Evolutionary conservation across 306 rosid genomes (phyloP).

Genomic region (Cucumis cinereus): DNA sequence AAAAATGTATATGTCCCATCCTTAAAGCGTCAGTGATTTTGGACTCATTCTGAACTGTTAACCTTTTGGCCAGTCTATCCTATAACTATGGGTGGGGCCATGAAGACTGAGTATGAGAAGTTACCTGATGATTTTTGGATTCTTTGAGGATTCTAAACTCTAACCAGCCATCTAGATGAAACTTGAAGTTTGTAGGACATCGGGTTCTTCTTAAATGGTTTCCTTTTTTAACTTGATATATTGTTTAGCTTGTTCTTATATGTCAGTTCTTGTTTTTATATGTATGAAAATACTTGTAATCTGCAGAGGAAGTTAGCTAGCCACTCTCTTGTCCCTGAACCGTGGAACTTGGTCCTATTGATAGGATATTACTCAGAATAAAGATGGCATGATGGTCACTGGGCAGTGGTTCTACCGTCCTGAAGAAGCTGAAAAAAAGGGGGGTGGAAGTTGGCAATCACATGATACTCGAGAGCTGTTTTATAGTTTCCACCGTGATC

Average conservation of each 20-base stretch:
- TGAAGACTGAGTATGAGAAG: background rate
- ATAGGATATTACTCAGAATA: conserved; percentile 60
- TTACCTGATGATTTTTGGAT: background rate
- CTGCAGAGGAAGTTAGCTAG: conserved; percentile 12
- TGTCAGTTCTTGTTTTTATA: conserved; percentile 6
- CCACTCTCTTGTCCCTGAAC: conserved; percentile 9
- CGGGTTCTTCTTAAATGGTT: background rate
- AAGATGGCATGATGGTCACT: conserved; percentile 53
- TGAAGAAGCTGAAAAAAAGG: conserved; percentile 83
- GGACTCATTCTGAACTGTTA: background rate
- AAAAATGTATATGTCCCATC: no score
- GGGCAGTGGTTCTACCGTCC: conserved; percentile 99
- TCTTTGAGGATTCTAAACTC: background rate
- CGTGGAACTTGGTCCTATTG: conserved; percentile 14
- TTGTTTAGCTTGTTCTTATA: background rate
- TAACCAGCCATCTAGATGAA: background rate
- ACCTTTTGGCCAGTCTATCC: background rate
- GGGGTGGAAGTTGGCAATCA: conserved; percentile 89
- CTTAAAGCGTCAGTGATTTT: background rate
- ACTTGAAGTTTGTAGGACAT: background rate
- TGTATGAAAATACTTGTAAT: background rate
- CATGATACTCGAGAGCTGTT: conserved; percentile 83
- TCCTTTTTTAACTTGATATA: background rate
- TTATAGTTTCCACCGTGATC: conserved; percentile 93
- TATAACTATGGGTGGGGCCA: background rate